Evolutionary conservation across 768 basidiomycete genomes (phyloP).

Genomic region (Boletus subcaerulescens): DNA sequence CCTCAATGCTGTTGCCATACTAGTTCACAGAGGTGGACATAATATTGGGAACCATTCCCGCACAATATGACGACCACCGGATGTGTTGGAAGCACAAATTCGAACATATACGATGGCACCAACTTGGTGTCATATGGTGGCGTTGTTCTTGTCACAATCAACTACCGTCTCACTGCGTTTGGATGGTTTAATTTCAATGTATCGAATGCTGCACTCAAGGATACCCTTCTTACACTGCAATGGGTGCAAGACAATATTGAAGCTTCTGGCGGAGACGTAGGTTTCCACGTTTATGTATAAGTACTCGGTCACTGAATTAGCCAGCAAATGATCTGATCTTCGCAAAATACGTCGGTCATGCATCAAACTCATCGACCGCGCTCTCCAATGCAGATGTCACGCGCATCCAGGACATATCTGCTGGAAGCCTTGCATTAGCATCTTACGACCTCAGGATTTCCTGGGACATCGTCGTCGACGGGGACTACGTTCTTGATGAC

Average conservation of each 20-base stretch:
- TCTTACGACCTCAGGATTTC: neutral
- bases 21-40: slow-evolving; percentile 22
- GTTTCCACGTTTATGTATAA: neutral
- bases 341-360: slow-evolving; percentile 15
- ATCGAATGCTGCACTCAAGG: slow-evolving; percentile 28
- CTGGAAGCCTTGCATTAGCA: slow-evolving; percentile 4
- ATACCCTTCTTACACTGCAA: slow-evolving; percentile 31
- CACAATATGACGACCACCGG: slow-evolving; percentile 21
- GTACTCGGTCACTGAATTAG: neutral
- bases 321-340: slow-evolving; percentile 18
- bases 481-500: slow-evolving; percentile 16
- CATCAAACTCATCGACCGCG: slow-evolving; percentile 8
- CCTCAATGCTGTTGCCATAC: neutral
- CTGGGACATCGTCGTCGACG: slow-evolving; percentile 15
- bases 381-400: neutral
- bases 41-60: slow-evolving; percentile 17
- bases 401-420: slow-evolving; percentile 9
- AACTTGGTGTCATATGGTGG: slow-evolving; percentile 26
- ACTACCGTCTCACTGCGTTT: slow-evolving; percentile 19
- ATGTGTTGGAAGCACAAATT: slow-evolving; percentile 16
- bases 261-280: slow-evolving; percentile 38
- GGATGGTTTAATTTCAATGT: slow-evolving; percentile 28
- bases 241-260: slow-evolving; percentile 40
- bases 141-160: slow-evolving; percentile 23
- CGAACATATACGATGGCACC: slow-evolving; percentile 23